Evolutionary conservation across 1,284 basidiomycete species (phyloP), one percentile per base, ranked within the genome.

Genomic region (Butyriboletus appendiculatus): DNA sequence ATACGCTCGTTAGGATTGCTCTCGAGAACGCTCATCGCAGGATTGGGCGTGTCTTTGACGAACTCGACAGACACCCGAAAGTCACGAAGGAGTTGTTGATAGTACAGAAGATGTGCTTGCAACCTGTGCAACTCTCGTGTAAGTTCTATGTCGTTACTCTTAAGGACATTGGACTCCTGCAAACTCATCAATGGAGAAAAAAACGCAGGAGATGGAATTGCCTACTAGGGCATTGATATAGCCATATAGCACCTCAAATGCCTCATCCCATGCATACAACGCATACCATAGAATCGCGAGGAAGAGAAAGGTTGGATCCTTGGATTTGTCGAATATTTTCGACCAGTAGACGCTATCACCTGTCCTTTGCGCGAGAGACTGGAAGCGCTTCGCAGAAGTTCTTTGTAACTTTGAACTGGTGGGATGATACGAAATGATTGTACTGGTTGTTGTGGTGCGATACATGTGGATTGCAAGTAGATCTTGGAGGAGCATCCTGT

Each of bases 231-330:
- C 56, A 43, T 72, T 76, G 37, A 84, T 78, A 59, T 82, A 76
- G 3, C 63, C 48, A 58, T 80, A 80, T 18, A 84, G 59, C 35
- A 69, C 67, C 45, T 82, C 81, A 5, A 84, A 65, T 0, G 81
- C 75, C 58, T 84, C 75, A 52, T 84, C 82, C 81, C 81, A 84
- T 9, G 76, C 77, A 60, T 82, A 84, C 49, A 82, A 58, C 2
- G 80, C 78, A 56, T 83, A 79, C 82, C 82, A 84, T 37, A 84
- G 68, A 52, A 76, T 77, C 0, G 76, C 72, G 32, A 84, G 67
- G 18, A 84, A 70, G 2, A 81, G 59, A 55, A 84, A 80, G 0
- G 81, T 82, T 0, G 82, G 79, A 58, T 84, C 82, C 3, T 67
- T 64, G 3, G 77, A 76, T 20, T 60, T 68, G 32, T 67, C 53